Evolutionary conservation across 164 flowering plant species (phyloP), one percentile per base, ranked within the genome.

Genomic region (Echeveria elegans): DNA sequence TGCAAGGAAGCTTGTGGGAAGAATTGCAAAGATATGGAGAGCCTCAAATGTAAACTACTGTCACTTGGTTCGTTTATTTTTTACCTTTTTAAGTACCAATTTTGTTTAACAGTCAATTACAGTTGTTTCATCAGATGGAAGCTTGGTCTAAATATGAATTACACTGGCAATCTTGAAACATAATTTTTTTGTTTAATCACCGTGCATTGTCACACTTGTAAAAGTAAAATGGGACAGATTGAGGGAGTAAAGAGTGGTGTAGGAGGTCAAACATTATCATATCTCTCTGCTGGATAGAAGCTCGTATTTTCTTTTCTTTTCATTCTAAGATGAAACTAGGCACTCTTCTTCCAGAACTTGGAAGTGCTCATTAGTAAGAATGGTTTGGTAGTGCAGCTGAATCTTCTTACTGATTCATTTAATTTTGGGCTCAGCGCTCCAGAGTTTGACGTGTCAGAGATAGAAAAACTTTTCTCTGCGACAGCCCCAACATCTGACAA

Each of bases 1-100:
- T 83, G 70, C 85, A 83, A 68, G 98, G 97, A 72, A 94, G 95
- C 73, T 76, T 94, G 66, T 94, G 98, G 98, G 98, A 87, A 38
- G 97, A 90, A 73, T 68, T 91, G 69, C 92, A 87, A 71, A 93
- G 82, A 71, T 69, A 81, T 68, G 90, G 83, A 70, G 94, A 90
- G 71, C 81, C 85, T 67, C 73, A 88, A 69, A 88, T 77, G 98
- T 89, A 83, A 56, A 12, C 61, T 28, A 24, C 18, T 11, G n/a
- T 53, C 31, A 53, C 31, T 53, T 47, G 23, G 23, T 70, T 30
- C 5, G 34, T 31, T 31, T 8, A 2, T 24, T 41, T 11, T 37
- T 52, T 24, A 18, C 61, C 68, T 62, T 8, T 62, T 18, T 23
- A 7, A 24, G 56, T 64, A 21, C 29, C 36, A 15, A 24, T 50